These are phyloP conservation scores for Trichothecium sympodiale DNA, from an alignment of 2,329 filamentous ascomycete genomes.

Conservation along the genomic window DNA sequence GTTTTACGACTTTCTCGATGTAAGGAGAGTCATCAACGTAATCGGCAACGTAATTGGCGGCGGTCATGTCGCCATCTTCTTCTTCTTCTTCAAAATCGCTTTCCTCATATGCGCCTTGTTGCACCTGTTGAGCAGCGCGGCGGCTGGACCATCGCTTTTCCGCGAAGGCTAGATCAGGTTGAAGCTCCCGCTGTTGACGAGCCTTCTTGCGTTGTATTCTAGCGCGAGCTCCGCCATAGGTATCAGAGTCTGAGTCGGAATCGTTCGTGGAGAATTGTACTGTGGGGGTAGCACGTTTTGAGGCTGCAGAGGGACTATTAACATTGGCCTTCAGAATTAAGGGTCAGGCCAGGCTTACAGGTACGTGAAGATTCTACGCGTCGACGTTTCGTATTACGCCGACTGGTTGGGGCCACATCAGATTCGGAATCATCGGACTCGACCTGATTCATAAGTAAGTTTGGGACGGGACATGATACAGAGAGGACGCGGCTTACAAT, in stretches of 20 bases:
- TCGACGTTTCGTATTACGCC: constrained; percentile 56
- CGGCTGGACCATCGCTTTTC: constrained; percentile 90
- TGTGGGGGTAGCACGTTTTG: constrained; percentile 47
- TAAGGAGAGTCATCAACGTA: constrained; percentile 71
- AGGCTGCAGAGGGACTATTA: constrained; percentile 28
- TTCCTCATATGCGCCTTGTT: constrained; percentile 52
- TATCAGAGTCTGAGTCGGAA: constrained; percentile 60
- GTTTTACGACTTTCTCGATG: constrained; percentile 84
- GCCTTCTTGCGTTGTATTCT: constrained; percentile 66
- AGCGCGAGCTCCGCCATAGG: constrained; percentile 66
- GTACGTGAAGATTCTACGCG: constrained; percentile 54
- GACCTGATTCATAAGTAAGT: constrained; percentile 20
- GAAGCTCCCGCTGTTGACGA: constrained; percentile 58
- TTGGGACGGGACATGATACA: background rate
- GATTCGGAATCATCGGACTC: constrained; percentile 59
- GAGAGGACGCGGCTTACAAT: constrained; percentile 32
- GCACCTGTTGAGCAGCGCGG: constrained; percentile 66
- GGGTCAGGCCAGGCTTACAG: constrained; percentile 33
- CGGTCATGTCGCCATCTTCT: constrained; percentile 42
- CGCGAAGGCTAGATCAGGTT: constrained; percentile 53
- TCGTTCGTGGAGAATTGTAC: constrained; percentile 43
- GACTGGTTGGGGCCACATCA: constrained; percentile 46
- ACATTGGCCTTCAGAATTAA: constrained; percentile 1
- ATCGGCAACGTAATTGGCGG: constrained; percentile 58
- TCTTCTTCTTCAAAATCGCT: constrained; percentile 55